Percentiles rank a stretch among this genome's conserved stretches.
Conservation (phyloP, 371 early-diverging fungal genomes). For the Batkoa obscura region DNA sequence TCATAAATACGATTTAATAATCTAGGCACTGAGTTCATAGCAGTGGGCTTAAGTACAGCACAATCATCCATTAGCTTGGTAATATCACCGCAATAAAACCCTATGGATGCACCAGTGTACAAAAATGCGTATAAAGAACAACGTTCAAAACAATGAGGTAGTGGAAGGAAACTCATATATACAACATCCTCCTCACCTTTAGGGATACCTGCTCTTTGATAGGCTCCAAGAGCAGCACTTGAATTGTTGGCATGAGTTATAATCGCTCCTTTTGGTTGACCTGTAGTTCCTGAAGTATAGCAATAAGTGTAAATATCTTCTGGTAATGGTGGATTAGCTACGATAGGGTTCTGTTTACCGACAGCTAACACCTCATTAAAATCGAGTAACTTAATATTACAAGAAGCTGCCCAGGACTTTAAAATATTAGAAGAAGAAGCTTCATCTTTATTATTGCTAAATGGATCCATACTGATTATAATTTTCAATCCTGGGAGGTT, state of each 20-base stretch:
- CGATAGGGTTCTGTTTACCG: conserved; percentile 15
- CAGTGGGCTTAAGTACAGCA: conserved; percentile 55
- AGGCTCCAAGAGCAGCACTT: conserved; percentile 6
- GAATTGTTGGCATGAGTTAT: conserved; percentile 15
- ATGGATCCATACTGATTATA: conserved; percentile 55
- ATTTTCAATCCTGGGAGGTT: conserved; percentile 40
- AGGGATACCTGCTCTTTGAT: conserved; percentile 1
- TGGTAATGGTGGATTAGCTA: conserved; percentile 19
- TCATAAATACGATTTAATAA: conserved; percentile 77
- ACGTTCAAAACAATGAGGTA: conserved; percentile 77
- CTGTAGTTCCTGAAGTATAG: conserved; percentile 88
- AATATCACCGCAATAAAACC: conserved; percentile 67
- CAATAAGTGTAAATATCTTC: conserved; percentile 71
- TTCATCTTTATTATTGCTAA: conserved; percentile 6
- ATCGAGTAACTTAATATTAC: conserved; percentile 24
- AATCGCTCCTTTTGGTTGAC: conserved; percentile 52
- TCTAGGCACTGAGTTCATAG: conserved; percentile 76
- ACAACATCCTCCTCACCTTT: background rate
- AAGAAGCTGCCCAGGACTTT: conserved; percentile 25
- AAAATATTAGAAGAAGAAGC: conserved; percentile 21
- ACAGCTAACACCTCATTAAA: conserved; percentile 39
- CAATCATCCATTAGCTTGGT: conserved; percentile 63
- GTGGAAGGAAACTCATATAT: background rate
- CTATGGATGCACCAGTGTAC: conserved; percentile 36
- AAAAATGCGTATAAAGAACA: conserved; percentile 27